These are phyloP conservation scores for Beauveria asiatica DNA, from an alignment of 2,329 filamentous ascomycete genomes.

Conservation along the genomic window DNA sequence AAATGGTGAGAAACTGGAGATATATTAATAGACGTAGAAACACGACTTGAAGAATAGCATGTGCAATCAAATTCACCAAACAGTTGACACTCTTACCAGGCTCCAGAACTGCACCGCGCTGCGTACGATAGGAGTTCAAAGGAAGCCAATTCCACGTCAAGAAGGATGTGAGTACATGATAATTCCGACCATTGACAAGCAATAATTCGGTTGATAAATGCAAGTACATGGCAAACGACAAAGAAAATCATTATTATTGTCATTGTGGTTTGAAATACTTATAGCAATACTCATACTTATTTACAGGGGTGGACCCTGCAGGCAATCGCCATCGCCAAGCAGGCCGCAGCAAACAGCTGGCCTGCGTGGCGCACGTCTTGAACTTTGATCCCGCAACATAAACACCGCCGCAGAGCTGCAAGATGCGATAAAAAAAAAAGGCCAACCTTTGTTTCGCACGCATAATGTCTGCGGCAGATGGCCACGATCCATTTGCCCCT, in stretches of 20 bases:
- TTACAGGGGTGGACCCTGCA: neutral
- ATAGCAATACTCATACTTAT: too few relatives aligned
- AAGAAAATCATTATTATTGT: too few relatives aligned
- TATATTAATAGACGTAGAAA: too few relatives aligned
- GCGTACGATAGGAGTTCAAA: too few relatives aligned
- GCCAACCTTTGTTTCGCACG: slow-evolving; percentile 11
- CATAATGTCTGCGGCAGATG: slow-evolving; percentile 33
- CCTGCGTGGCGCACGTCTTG: neutral
- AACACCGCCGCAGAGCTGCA: slow-evolving; percentile 15
- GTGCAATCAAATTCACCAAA: too few relatives aligned
- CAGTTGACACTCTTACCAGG: too few relatives aligned
- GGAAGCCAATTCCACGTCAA: too few relatives aligned
- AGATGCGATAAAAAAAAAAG: slow-evolving; percentile 28
- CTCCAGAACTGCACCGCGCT: too few relatives aligned
- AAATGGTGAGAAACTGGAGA: too few relatives aligned
- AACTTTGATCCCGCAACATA: neutral
- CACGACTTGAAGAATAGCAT: too few relatives aligned
- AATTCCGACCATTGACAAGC: neutral
- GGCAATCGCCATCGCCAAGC: slow-evolving; percentile 6
- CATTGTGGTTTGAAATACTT: too few relatives aligned
- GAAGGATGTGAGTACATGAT: neutral
- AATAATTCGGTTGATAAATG: neutral
- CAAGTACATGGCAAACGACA: neutral
- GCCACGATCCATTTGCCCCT: slow-evolving; percentile 26
- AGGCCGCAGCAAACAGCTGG: neutral